Conservation (phyloP, 2,329 filamentous ascomycete species). For the Magnaporthiopsis incrustans region DNA sequence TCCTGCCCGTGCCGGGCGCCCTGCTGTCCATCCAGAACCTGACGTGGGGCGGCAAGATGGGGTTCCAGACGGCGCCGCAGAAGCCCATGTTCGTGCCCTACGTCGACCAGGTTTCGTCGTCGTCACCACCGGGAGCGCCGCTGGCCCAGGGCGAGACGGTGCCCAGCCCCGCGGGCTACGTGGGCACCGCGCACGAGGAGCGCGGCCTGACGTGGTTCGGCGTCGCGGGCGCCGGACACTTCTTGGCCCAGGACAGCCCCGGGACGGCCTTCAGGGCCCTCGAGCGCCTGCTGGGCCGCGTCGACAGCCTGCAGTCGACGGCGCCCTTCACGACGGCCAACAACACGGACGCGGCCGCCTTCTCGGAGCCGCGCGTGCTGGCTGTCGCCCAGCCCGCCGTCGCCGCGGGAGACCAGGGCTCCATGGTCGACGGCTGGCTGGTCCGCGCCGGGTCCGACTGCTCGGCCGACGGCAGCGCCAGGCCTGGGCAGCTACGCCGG, state of each 20-base stretch:
- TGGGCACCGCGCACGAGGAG: conserved; percentile 63
- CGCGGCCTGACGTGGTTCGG: conserved; percentile 57
- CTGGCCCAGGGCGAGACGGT: no score
- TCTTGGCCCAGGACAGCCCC: conserved; percentile 9
- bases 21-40: not conserved
- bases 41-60: no score
- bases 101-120: not conserved
- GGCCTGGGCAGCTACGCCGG: no score
- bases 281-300: conserved; percentile 9
- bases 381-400: no score
- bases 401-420: no score
- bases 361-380: no score
- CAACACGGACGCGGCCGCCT: no score
- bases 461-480: no score
- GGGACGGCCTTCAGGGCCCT: conserved; percentile 9
- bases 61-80: no score
- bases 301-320: conserved; percentile 9
- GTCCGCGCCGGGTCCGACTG: no score
- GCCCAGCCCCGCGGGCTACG: conserved; percentile 12
- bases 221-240: conserved; percentile 7
- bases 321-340: conserved; percentile 9
- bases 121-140: no score
- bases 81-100: not conserved
- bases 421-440: no score
- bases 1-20: not conserved